These are phyloP conservation scores for Erodium chrysanthum DNA, from an alignment of 441 rosid species.

Conservation along the genomic window DNA sequence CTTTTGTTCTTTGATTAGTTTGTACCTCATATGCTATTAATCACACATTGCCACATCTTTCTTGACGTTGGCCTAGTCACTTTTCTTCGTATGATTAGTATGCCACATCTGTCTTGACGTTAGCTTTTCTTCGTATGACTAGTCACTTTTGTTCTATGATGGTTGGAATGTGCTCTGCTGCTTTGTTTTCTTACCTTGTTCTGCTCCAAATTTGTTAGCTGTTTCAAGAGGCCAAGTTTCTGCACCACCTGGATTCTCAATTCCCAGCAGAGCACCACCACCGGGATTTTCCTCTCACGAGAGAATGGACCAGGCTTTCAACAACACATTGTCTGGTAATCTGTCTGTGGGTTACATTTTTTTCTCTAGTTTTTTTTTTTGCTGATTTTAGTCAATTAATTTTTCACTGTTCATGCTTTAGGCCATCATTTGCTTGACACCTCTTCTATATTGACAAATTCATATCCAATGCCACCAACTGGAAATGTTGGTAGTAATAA, in stretches of 20 bases:
- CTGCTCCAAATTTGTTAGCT: conserved; percentile 17
- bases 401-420: conserved; percentile 12
- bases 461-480: conserved; percentile 34
- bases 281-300: conserved; percentile 81
- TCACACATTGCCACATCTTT: too few species aligned
- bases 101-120: too few species aligned
- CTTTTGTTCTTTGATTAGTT: too few species aligned
- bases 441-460: conserved; percentile 40
- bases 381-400: neutral
- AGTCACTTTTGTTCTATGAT: neutral
- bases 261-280: conserved; percentile 80
- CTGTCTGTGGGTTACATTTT: neutral
- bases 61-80: too few species aligned
- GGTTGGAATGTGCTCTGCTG: neutral
- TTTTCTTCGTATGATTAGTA: too few species aligned
- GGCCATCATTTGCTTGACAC: conserved; percentile 46
- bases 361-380: neutral
- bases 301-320: conserved; percentile 51
- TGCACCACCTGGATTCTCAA: conserved; percentile 87
- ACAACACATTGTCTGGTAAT: conserved; percentile 42
- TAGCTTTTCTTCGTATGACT: too few species aligned
- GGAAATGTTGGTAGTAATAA: conserved; percentile 32
- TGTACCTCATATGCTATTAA: too few species aligned
- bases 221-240: conserved; percentile 71
- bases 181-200: neutral